These are phyloP conservation scores for Microthyrium microscopicum DNA, from an alignment of 2,329 filamentous ascomycete genomes.

Conservation along the genomic window DNA sequence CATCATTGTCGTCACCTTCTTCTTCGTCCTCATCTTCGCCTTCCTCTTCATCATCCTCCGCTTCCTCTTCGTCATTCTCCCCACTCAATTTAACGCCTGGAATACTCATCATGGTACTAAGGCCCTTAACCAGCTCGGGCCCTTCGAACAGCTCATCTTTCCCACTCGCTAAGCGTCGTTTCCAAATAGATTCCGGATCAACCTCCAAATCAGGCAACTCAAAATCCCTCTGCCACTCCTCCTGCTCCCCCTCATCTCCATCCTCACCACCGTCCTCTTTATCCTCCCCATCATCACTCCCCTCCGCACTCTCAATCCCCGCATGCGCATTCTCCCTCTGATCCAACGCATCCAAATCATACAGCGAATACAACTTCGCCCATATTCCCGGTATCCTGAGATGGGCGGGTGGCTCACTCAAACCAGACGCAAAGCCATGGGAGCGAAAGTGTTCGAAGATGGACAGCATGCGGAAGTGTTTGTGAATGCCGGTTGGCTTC, in stretches of 20 bases:
- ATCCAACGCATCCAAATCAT: slow-evolving; percentile 73
- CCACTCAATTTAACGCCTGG: too few species aligned
- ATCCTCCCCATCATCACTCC: background rate
- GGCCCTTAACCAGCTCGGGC: too few species aligned
- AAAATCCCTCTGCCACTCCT: background rate
- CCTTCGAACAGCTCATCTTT: too few species aligned
- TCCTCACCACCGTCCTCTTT: slow-evolving; percentile 3
- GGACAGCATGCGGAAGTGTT: slow-evolving; percentile 81
- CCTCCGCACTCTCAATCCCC: slow-evolving; percentile 3
- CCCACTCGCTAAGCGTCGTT: too few species aligned
- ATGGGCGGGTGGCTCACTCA: slow-evolving; percentile 47
- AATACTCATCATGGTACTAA: too few species aligned
- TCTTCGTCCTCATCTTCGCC: too few species aligned
- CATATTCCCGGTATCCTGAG: slow-evolving; percentile 90
- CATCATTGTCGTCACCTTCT: too few species aligned
- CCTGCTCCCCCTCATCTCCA: background rate
- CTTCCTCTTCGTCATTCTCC: too few species aligned
- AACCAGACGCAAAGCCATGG: slow-evolving; percentile 66
- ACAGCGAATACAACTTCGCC: slow-evolving; percentile 68
- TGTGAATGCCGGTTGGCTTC: slow-evolving; percentile 95
- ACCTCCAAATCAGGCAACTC: slow-evolving; percentile 4
- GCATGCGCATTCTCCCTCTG: slow-evolving; percentile 46
- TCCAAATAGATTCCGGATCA: too few species aligned
- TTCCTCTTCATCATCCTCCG: too few species aligned
- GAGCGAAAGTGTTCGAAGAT: slow-evolving; percentile 67